Evolutionary conservation across 2,329 filamentous ascomycete species (phyloP).

Genomic region (Chaetothyriales sp.): DNA sequence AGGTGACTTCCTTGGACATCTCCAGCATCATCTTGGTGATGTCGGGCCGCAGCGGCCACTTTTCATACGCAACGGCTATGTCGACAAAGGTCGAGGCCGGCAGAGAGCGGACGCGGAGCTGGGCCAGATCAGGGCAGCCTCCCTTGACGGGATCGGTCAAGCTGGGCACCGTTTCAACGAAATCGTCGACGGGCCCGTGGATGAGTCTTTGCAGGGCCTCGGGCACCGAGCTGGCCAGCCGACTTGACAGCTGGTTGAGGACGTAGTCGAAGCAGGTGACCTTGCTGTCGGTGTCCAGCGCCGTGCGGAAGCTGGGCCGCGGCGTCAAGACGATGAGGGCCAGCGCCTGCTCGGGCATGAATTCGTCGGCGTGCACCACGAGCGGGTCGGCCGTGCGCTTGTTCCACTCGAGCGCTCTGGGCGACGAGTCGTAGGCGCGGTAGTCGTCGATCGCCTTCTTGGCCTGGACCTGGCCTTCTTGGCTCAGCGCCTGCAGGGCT

Average conservation of each 20-base stretch:
- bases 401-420: constrained; percentile 13
- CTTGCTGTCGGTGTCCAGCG: constrained; percentile 27
- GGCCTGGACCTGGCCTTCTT: constrained; percentile 8
- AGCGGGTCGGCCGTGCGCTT: constrained; percentile 13
- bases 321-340: constrained; percentile 38
- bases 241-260: constrained; percentile 2
- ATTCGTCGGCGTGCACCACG: constrained; percentile 10
- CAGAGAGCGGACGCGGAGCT: constrained; percentile 12
- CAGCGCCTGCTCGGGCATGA: constrained; percentile 10
- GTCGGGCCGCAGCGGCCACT: constrained; percentile 15
- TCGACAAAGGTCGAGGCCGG: constrained; percentile 12
- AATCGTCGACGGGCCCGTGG: constrained; percentile 10
- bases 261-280: constrained; percentile 15
- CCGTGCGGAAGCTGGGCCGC: constrained; percentile 43
- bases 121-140: constrained; percentile 12
- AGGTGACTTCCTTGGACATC: background rate
- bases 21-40: background rate
- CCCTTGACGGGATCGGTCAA: constrained; percentile 14
- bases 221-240: constrained; percentile 3
- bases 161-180: constrained; percentile 11
- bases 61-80: constrained; percentile 16
- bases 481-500: constrained; percentile 2
- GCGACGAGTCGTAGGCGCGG: constrained; percentile 8
- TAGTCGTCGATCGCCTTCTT: constrained; percentile 17
- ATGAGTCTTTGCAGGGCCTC: constrained; percentile 8